Conservation (phyloP, 371 early-diverging fungal genomes). For the Batrachochytrium dendrobatidis region DNA sequence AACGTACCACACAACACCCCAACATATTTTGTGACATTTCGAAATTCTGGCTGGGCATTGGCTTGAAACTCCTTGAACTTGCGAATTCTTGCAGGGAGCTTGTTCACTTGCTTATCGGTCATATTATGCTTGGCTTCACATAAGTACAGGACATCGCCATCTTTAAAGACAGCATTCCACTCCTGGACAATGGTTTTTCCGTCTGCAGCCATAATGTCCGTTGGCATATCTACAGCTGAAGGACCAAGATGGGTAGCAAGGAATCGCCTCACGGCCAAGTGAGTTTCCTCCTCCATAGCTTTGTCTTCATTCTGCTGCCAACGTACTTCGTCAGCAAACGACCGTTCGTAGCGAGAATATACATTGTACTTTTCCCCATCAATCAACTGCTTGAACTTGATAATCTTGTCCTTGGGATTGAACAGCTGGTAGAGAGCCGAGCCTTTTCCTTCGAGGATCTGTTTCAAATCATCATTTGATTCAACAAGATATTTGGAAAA, state of each 20-base stretch:
- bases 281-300: not conserved
- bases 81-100: no score
- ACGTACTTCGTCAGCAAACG: not conserved
- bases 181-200: not conserved
- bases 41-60: no score
- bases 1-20: no score
- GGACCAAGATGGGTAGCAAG: not conserved
- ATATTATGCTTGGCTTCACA: no score
- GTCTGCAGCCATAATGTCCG: not conserved
- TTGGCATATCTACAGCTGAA: not conserved
- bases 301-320: not conserved
- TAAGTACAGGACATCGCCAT: no score
- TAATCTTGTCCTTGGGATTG: conserved; percentile 2
- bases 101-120: no score
- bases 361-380: conserved; percentile 10
- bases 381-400: conserved; percentile 4
- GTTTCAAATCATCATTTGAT: not conserved
- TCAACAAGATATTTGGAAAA: conserved; percentile 5
- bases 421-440: conserved; percentile 1
- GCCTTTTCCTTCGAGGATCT: conserved; percentile 2
- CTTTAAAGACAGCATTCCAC: no score
- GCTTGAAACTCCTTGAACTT: no score
- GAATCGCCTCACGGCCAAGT: not conserved
- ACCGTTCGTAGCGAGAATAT: conserved; percentile 3
- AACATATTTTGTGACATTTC: no score